phyloP scores from a whole-genome alignment of 2,329 filamentous ascomycete genomes.

The Didymellaceae sp. region DNA sequence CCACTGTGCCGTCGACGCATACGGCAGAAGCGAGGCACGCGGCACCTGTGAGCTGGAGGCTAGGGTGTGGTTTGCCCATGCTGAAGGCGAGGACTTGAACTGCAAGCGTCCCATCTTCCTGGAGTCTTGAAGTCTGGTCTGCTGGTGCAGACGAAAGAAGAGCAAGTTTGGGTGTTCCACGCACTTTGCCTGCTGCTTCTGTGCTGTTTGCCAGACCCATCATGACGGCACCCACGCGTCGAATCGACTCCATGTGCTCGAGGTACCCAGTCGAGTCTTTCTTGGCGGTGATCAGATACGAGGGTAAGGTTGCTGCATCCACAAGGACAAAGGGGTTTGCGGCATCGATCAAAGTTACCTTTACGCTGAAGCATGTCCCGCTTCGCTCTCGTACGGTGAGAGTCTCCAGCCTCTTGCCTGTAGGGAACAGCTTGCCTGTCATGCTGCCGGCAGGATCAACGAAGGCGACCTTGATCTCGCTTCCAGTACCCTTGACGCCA shows the following conservation, averaged over 20 bases:
- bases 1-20: slow-evolving; percentile 38
- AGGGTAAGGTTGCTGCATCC: slow-evolving; percentile 58
- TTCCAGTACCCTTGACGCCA: slow-evolving; percentile 65
- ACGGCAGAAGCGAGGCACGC: slow-evolving; percentile 40
- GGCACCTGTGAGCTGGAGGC: slow-evolving; percentile 43
- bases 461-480: slow-evolving; percentile 66
- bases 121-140: neutral
- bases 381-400: slow-evolving; percentile 44
- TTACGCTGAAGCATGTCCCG: slow-evolving; percentile 45
- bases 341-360: slow-evolving; percentile 65
- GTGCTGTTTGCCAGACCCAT: slow-evolving; percentile 63
- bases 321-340: slow-evolving; percentile 70
- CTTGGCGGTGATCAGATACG: slow-evolving; percentile 52
- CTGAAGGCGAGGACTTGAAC: slow-evolving; percentile 36
- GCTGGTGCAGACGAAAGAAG: slow-evolving; percentile 52
- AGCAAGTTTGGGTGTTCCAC: slow-evolving; percentile 67
- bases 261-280: slow-evolving; percentile 55
- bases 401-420: slow-evolving; percentile 59
- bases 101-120: slow-evolving; percentile 14
- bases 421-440: slow-evolving; percentile 67
- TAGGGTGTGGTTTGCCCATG: slow-evolving; percentile 44
- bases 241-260: slow-evolving; percentile 61
- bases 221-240: slow-evolving; percentile 59
- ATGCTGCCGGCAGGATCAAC: slow-evolving; percentile 67
- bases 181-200: slow-evolving; percentile 49